Evolutionary conservation across 805 yeast genomes (phyloP), one percentile per base, ranked within the genome.

Genomic region (Komagataella pseudopastoris): DNA sequence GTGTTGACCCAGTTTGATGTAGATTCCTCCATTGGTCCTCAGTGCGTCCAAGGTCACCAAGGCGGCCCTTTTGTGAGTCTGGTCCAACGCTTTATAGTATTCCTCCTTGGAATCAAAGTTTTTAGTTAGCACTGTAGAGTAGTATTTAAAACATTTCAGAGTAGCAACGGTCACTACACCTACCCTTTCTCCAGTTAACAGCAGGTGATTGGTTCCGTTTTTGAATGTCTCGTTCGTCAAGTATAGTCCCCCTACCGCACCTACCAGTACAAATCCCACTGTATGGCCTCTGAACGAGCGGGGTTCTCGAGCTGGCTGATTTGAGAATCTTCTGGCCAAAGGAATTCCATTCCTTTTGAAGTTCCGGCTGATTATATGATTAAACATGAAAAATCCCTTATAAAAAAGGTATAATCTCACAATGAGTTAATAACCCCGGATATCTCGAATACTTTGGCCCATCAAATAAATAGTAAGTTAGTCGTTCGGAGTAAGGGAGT

Each of bases 1-100:
- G 62, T 93, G 99, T 64, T 93, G 99, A 10, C 99, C 99, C 47
- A 93, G 70, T 65, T 93, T 93, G 65, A 93, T 93, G 64, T 83
- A 93, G 6, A 93, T 75, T 1, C 99, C 99, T 16, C 96, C 97
- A 61, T 93, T 93, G 30, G 71, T 71, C 61, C 87, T 89, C 43
- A 93, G 67, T 0, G 97, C 96, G 46, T 70, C 66, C 52, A 88
- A 71, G 0, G 99, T 88, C 51, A 89, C 80, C 8, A 70, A 61
- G 0, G 99, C 97, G 49, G 96, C 89, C 52, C 70, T 70, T 53
- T 70, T 63, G 63, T 93, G 98, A 46, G 96, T 85, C 45, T 71
- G 65, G 6, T 76, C 65, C 49, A 91, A 65, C 1, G 83, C 91
- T 3, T 60, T 56, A 2, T 64, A 58, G 48, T 83, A 74, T 2